phyloP scores from a whole-genome alignment of 768 basidiomycete species.

The Lentinula lateritia region DNA sequence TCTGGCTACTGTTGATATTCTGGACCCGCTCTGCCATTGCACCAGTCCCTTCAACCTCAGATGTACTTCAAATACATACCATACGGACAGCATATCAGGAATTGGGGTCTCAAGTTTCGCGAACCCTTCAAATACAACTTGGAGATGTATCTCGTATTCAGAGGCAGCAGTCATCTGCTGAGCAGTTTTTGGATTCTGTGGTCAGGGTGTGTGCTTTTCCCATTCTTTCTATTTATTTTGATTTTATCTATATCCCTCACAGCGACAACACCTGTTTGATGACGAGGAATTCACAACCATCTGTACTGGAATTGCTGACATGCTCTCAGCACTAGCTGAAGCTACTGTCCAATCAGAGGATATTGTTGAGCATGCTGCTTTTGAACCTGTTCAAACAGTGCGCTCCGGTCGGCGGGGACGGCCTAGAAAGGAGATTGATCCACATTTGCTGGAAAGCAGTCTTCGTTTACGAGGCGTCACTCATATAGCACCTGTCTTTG shows the following conservation, averaged over 20 bases:
- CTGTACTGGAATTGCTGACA: neutral
- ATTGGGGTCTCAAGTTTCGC: neutral
- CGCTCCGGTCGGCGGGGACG: neutral
- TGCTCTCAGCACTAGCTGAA: neutral
- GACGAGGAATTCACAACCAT: neutral
- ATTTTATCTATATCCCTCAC: neutral
- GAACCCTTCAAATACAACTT: neutral
- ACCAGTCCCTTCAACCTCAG: neutral
- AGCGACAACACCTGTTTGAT: neutral
- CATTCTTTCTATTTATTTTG: neutral
- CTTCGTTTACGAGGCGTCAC: constrained; percentile 17
- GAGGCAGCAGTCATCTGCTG: neutral
- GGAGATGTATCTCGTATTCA: neutral
- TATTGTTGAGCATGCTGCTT: neutral
- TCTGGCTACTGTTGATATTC: too few relatives aligned
- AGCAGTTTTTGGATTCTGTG: neutral
- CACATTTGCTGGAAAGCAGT: constrained; percentile 14
- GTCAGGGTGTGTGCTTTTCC: neutral
- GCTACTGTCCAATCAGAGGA: neutral
- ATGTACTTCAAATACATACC: neutral
- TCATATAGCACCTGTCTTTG: constrained; percentile 14
- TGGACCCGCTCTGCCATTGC: neutral
- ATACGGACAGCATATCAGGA: neutral
- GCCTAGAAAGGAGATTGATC: constrained; percentile 20
- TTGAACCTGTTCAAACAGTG: neutral